Conservation (phyloP, 495 filamentous ascomycete genomes). For the Entonaema liquescens region DNA sequence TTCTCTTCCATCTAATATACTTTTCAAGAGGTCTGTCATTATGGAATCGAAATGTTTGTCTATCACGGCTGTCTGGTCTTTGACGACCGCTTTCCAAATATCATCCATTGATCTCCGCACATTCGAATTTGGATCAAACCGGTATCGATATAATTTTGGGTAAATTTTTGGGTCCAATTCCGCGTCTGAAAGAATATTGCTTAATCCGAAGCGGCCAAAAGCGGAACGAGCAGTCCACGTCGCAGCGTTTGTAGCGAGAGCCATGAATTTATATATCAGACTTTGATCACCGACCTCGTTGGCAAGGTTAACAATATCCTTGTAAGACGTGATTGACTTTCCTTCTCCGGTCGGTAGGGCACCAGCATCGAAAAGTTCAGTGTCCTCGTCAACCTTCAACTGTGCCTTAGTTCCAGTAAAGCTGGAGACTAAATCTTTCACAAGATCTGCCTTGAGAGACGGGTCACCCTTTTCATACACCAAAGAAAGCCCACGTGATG, state of each 20-base stretch:
- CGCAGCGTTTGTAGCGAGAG: slow-evolving; percentile 89
- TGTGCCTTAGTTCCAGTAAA: slow-evolving; percentile 81
- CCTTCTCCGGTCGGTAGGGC: slow-evolving; percentile 90
- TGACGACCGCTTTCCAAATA: slow-evolving; percentile 93
- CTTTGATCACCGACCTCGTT: slow-evolving; percentile 94
- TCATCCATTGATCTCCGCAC: slow-evolving; percentile 95
- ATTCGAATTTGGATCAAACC: slow-evolving; percentile 92
- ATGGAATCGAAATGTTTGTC: slow-evolving; percentile 83
- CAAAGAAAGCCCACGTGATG: slow-evolving; percentile 85
- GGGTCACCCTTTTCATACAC: slow-evolving; percentile 92
- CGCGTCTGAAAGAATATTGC: slow-evolving; percentile 87
- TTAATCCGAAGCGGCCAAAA: slow-evolving; percentile 92
- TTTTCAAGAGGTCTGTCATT: slow-evolving; percentile 83
- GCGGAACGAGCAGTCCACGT: slow-evolving; percentile 95
- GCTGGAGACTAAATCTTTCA: slow-evolving; percentile 83
- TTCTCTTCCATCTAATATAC: slow-evolving; percentile 80
- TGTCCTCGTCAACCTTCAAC: slow-evolving; percentile 85
- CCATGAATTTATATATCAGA: slow-evolving; percentile 97
- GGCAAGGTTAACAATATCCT: slow-evolving; percentile 91
- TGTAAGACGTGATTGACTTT: slow-evolving; percentile 90
- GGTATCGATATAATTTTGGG: slow-evolving; percentile 91
- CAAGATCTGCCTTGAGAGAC: slow-evolving; percentile 79
- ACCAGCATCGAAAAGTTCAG: slow-evolving; percentile 93
- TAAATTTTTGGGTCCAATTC: slow-evolving; percentile 93
- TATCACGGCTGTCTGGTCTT: slow-evolving; percentile 76